phyloP scores from a whole-genome alignment of 331 rosid genomes.

The Cydonia oblonga region DNA sequence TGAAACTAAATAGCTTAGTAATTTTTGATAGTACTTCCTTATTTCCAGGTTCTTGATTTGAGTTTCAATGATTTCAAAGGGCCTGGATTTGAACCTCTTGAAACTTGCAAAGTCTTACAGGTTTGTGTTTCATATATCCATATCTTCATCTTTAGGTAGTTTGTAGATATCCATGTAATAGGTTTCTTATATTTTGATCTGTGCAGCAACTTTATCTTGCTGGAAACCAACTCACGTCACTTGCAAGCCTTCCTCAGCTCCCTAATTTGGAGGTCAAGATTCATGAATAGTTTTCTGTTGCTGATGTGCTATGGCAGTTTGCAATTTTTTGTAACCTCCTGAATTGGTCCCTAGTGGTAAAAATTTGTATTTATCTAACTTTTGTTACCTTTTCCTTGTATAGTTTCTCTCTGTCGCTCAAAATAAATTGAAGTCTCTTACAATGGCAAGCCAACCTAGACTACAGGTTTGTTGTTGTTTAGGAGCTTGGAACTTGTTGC shows the following conservation, averaged over 20 bases:
- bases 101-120: conserved; percentile 86
- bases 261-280: conserved; percentile 88
- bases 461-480: conserved; percentile 61
- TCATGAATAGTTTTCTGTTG: not conserved
- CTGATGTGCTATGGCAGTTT: conserved; percentile 2
- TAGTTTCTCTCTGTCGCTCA: conserved; percentile 99
- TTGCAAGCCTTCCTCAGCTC: conserved; percentile 92
- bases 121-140: conserved; percentile 22
- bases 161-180: no score
- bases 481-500: not conserved
- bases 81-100: conserved; percentile 98
- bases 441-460: conserved; percentile 99
- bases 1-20: conserved; percentile 9
- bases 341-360: not conserved
- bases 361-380: not conserved
- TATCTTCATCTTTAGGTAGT: not conserved
- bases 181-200: conserved; percentile 8
- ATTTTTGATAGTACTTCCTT: conserved; percentile 14
- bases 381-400: conserved; percentile 10
- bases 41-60: conserved; percentile 86
- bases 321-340: conserved; percentile 9
- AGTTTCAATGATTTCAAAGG: conserved; percentile 98
- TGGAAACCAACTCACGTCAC: conserved; percentile 94
- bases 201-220: conserved; percentile 95
- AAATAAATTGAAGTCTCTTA: conserved; percentile 84